phyloP scores from a whole-genome alignment of 768 basidiomycete species.

The Trametes maxima region DNA sequence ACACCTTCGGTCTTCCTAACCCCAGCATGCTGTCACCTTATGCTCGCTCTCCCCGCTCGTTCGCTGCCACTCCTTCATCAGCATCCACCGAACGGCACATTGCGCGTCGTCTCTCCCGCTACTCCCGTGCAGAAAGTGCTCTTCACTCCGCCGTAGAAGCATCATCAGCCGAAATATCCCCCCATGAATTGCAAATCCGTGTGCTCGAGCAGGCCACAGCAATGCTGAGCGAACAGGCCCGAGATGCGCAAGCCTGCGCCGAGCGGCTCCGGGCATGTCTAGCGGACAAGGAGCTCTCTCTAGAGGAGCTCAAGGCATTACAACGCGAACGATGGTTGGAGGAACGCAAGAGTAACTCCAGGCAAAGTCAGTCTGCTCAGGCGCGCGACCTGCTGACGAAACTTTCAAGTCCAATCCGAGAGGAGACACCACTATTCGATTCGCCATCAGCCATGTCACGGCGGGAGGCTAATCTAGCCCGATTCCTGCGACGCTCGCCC shows the following conservation, averaged over 20 bases:
- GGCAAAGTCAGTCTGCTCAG: constrained; percentile 35
- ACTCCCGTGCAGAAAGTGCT: constrained; percentile 46
- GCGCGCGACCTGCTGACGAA: constrained; percentile 3
- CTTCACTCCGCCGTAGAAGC: constrained; percentile 40
- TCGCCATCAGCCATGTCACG: constrained; percentile 7
- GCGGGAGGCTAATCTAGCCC: constrained; percentile 12
- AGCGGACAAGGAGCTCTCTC: constrained; percentile 37
- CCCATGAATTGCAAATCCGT: constrained; percentile 50
- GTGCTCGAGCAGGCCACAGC: constrained; percentile 48
- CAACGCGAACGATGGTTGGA: constrained; percentile 54
- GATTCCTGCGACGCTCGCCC: constrained; percentile 19
- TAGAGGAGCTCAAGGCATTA: constrained; percentile 39
- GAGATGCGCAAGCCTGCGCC: constrained; percentile 46
- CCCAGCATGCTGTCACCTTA: constrained; percentile 14
- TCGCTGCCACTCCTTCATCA: constrained; percentile 2
- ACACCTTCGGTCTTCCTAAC: constrained; percentile 27
- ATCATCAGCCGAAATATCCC: constrained; percentile 38
- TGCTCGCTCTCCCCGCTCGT: not conserved
- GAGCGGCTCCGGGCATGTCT: constrained; percentile 43
- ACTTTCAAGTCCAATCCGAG: constrained; percentile 9
- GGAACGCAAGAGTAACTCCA: constrained; percentile 45
- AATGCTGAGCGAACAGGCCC: constrained; percentile 45
- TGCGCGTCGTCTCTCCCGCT: constrained; percentile 40
- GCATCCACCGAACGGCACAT: constrained; percentile 6
- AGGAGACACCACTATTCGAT: not conserved